Evolutionary conservation across 371 early-diverging fungal species (phyloP).

Genomic region (Mucor sp.): DNA sequence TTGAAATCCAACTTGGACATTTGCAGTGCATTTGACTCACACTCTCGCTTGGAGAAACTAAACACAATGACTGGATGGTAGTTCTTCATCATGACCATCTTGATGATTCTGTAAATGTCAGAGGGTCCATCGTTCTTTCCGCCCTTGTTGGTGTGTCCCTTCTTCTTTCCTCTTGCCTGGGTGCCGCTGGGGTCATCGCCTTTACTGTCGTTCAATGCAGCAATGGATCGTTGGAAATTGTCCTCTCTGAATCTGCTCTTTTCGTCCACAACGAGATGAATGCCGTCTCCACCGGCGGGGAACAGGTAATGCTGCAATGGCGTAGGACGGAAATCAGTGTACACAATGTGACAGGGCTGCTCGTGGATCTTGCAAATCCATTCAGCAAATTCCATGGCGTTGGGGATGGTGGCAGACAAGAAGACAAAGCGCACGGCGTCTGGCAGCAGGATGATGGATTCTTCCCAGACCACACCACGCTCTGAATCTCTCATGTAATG

Average conservation of each 20-base stretch:
- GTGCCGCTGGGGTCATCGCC: slow-evolving; percentile 56
- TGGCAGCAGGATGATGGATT: slow-evolving; percentile 98
- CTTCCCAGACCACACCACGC: slow-evolving; percentile 99
- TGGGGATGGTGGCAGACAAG: slow-evolving; percentile 99
- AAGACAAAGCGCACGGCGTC: slow-evolving; percentile 96
- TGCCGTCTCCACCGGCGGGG: slow-evolving; percentile 92
- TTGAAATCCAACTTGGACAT: slow-evolving; percentile 96
- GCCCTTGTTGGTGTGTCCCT: slow-evolving; percentile 50
- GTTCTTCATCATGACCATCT: slow-evolving; percentile 92
- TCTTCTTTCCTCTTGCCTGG: slow-evolving; percentile 40
- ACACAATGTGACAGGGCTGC: slow-evolving; percentile 99
- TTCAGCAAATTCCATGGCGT: slow-evolving; percentile 99
- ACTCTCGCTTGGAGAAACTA: slow-evolving; percentile 97
- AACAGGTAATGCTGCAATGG: slow-evolving; percentile 98
- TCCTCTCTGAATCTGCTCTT: slow-evolving; percentile 94
- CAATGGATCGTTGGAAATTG: slow-evolving; percentile 91
- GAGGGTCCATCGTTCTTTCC: slow-evolving; percentile 65
- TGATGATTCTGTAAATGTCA: slow-evolving; percentile 93
- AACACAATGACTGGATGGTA: slow-evolving; percentile 99
- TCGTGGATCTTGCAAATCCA: slow-evolving; percentile 98
- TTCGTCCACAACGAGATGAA: slow-evolving; percentile 96
- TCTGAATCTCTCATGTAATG: slow-evolving; percentile 99
- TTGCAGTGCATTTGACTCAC: slow-evolving; percentile 92
- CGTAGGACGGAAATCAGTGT: slow-evolving; percentile 99
- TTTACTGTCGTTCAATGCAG: slow-evolving; percentile 65